Base-by-base conservation (phyloP, 306 rosid genomes). In the Aeschynomene evenia region DNA sequence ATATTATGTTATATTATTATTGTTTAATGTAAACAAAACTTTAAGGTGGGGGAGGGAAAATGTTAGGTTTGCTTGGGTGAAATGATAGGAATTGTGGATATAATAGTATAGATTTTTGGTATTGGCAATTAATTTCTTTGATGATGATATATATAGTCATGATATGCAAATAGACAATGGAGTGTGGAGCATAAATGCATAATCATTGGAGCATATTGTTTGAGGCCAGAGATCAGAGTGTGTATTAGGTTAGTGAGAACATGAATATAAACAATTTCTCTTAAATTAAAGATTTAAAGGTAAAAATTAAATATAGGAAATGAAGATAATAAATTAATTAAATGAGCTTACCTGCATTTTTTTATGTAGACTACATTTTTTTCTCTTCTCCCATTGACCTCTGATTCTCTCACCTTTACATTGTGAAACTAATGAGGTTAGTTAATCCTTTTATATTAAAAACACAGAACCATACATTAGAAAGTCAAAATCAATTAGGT, bases 321-420 rank as follows among this genome's bases (percentile, higher is more conserved):
- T 36, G 71, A 70, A 69, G n/a, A n/a, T n/a, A n/a, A n/a, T n/a
- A n/a, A n/a, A n/a, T n/a, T n/a, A n/a, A n/a, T n/a, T n/a, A 61
- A 59, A 10, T 12, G 43, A 48, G 65, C 16, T 64, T 83, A 87
- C 98, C 98, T 87, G 96, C 98, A 92, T 62, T 89, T 89, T 69
- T 80, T 85, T 68, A 92, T 83, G 77, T 82, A 63, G 80, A 87
- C 98, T 48, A 89, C 83, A 72, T 87, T 89, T 75, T 66, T 92
- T 70, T 92, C 98, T 68, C 63, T 87, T 82, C 78, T 84, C 43
- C 96, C 98, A 20, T 84, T 63, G 75, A 82, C 22, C 73, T 87
- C 95, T 2, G 95, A 87, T 74, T 89, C 92, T 64, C 77, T 81
- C 51, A 92, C 90, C 98, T 92, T 74, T 66, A 49, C 69, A 60